These are phyloP conservation scores for Plasmodium blacklocki DNA, from an alignment of 169 alveolate species.

Conservation along the genomic window DNA sequence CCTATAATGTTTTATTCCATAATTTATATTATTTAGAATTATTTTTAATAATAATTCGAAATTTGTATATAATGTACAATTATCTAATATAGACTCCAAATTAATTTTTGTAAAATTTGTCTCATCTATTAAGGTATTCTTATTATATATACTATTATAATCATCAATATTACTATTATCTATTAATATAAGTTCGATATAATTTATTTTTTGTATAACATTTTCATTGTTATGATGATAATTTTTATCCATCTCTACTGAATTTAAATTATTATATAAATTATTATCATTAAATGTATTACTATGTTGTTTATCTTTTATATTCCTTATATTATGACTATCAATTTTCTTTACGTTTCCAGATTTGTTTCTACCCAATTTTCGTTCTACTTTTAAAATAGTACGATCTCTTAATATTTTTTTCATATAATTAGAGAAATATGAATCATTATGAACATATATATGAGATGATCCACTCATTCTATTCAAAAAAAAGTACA, in stretches of 20 bases:
- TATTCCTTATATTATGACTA: neutral
- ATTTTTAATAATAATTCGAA: conserved; percentile 45
- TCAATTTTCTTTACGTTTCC: neutral
- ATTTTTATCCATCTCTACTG: neutral
- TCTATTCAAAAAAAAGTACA: conserved; percentile 36
- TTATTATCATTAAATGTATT: neutral
- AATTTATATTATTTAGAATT: conserved; percentile 43
- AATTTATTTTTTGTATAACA: conserved; percentile 14
- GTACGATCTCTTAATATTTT: conserved; percentile 20
- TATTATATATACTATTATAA: neutral
- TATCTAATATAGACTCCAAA: conserved; percentile 35
- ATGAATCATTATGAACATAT: conserved; percentile 59
- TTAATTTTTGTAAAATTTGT: neutral
- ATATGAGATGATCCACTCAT: conserved; percentile 16
- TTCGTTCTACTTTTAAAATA: neutral
- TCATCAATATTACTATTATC: neutral
- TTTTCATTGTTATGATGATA: neutral
- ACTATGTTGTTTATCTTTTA: neutral
- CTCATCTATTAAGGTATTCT: neutral
- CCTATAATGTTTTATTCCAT: conserved; percentile 54
- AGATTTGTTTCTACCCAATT: neutral
- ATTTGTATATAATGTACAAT: conserved; percentile 58
- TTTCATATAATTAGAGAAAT: conserved; percentile 34
- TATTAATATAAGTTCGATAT: conserved; percentile 23
- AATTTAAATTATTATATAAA: neutral